phyloP scores from a whole-genome alignment of 768 basidiomycete genomes.

The Pseudohyphozyma bogoriensis region DNA sequence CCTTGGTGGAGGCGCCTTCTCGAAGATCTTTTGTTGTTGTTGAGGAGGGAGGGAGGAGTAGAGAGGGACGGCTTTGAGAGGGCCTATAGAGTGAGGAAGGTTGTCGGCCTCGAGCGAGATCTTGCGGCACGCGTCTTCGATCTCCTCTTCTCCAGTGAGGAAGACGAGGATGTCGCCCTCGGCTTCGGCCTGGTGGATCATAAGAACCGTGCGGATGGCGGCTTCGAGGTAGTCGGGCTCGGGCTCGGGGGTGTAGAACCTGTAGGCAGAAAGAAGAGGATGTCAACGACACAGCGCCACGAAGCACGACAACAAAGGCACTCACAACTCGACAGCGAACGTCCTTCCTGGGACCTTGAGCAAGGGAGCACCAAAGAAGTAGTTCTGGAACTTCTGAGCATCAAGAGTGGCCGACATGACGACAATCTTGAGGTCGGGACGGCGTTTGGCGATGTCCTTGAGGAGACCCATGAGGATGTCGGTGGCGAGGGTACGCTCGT shows the following conservation, averaged over 20 bases:
- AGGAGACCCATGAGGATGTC: slow-evolving; percentile 97
- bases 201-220: slow-evolving; percentile 86
- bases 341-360: slow-evolving; percentile 62
- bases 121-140: slow-evolving; percentile 89
- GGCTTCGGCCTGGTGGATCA: slow-evolving; percentile 94
- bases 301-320: slow-evolving; percentile 21
- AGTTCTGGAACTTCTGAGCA: slow-evolving; percentile 90
- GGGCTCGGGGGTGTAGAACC: slow-evolving; percentile 79
- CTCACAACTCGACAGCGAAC: slow-evolving; percentile 78
- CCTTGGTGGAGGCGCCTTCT: slow-evolving; percentile 61
- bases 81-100: slow-evolving; percentile 65
- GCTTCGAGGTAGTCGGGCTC: slow-evolving; percentile 96
- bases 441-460: slow-evolving; percentile 66
- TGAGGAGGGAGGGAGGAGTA: slow-evolving; percentile 90
- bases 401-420: slow-evolving; percentile 98
- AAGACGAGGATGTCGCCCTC: slow-evolving; percentile 87
- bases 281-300: too few species aligned
- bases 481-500: slow-evolving; percentile 93
- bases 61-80: slow-evolving; percentile 77
- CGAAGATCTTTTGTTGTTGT: slow-evolving; percentile 95
- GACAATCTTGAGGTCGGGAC: slow-evolving; percentile 87
- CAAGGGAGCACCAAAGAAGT: slow-evolving; percentile 54
- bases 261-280: not conserved
- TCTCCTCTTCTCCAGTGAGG: slow-evolving; percentile 96
- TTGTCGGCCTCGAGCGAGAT: slow-evolving; percentile 86